Base-by-base conservation (phyloP, 305 asterid species). In the Petunia hybrid region DNA sequence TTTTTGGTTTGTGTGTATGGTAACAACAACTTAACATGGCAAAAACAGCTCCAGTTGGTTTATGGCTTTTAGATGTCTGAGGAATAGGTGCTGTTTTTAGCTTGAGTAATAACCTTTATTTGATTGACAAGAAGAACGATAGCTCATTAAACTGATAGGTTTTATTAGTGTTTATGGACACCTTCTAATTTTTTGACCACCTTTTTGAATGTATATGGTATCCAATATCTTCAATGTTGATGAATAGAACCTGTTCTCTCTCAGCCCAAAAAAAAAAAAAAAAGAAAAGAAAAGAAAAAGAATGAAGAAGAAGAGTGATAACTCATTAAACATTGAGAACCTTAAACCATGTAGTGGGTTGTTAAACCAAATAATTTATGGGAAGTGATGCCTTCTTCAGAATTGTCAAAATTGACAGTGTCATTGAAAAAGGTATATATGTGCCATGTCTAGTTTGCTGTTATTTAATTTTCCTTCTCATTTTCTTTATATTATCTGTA, bases 401-500 rank as follows among this genome's bases (percentile, higher is more conserved):
- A 43, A 38, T 79, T 51, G 55, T 48, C 31, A 22, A 22, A 38
- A 36, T 67, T 39, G 16, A 56, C n/a, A 79, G 16, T 35, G 53
- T 73, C 31, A 73, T 12, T 9, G 56, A 45, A 73, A 51, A 73
- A 71, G 4, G 40, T 78, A 31, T 1, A 51, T 46, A 51, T 14
- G 13, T 43, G 69, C 48, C 43, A 45, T 79, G 35, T 68, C 41
- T 56, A 14, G 43, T 6, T 46, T 36, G 39, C 31, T 12, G 53
- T 64, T 73, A 38, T 36, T 46, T 63, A 48, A 45, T 64, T 51
- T 42, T 14, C 12, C 76, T 41, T 45, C 60, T 51, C 35, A 67
- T 69, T 31, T 81, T 36, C 16, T 75, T 70, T 43, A 82, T 79
- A 42, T 51, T 22, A 78, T 63, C 59, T 53, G 60, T 78, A 75